Evolutionary conservation across 2,329 filamentous ascomycete genomes (phyloP), one percentile per base, ranked within the genome.

Genomic region (Bimuria novae-zelandiae): DNA sequence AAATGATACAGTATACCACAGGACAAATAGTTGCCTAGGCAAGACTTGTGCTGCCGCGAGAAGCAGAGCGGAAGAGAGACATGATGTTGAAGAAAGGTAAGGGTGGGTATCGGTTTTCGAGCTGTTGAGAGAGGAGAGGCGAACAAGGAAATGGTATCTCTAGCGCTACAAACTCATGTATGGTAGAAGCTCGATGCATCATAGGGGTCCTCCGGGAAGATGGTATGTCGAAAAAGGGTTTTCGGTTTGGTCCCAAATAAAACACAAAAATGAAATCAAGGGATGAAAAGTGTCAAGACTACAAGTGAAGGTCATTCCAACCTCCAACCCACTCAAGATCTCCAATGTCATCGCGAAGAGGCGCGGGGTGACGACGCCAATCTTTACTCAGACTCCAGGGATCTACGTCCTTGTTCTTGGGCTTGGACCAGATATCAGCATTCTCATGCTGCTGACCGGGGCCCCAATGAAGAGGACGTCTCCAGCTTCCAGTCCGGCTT

Each of bases 321-420:
- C 89, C 90, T 81, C 92, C 92, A 86, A 96, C 90, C 88, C 93
- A 96, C 85, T 96, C 92, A 80, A 92, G 78, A 70, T 93, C 89
- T 70, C 87, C 87, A 74, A 90, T 83, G 77, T 89, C 87, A 69
- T 88, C 86, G 10, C 61, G 59, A 54, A 62, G 53, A 27, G 61
- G 56, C 48, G 52, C 61, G 55, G 69, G 70, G 61, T 79, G 75
- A 51, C 76, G 74, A 64, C 79, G 77, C 79, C 79, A 81, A 62
- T 81, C 78, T 63, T 75, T 77, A 59, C 74, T 78, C 59, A 74
- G 71, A 63, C 70, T 75, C 76, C 78, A 79, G 17, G 33, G n/a
- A 23, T 49, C 35, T 42, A 65, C 64, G 56, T 72, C 35, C 46
- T 67, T 67, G 55, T 71, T 65, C 56, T 72, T 71, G 41, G 62